These are phyloP conservation scores for Alternaria sp. DNA, from an alignment of 2,329 filamentous ascomycete genomes.

Conservation along the genomic window DNA sequence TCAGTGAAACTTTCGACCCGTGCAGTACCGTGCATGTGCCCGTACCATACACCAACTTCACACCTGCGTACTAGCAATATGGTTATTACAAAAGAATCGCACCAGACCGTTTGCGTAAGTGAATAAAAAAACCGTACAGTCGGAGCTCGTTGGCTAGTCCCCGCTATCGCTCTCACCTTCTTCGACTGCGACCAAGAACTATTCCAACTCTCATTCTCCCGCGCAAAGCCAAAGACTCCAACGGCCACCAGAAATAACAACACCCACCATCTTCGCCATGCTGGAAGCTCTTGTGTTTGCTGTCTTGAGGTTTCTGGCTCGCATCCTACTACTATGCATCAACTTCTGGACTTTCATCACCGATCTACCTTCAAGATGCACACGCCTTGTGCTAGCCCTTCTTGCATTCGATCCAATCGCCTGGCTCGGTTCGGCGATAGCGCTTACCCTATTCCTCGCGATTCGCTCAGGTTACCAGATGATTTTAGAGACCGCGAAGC, in stretches of 20 bases:
- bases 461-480: fast-evolving
- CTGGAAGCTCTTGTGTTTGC: background rate
- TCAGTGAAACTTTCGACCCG: background rate
- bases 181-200: background rate
- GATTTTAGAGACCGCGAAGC: background rate
- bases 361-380: background rate
- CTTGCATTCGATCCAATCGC: background rate
- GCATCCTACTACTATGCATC: background rate
- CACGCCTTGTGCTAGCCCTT: background rate
- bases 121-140: background rate
- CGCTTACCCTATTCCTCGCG: background rate
- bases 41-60: fast-evolving
- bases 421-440: background rate
- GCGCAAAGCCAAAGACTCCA: background rate
- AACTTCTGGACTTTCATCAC: background rate
- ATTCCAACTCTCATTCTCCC: background rate
- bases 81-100: background rate
- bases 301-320: background rate
- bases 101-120: background rate
- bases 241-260: background rate
- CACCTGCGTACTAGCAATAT: background rate
- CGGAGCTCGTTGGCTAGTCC: background rate
- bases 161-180: background rate
- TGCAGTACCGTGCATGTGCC: background rate
- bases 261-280: background rate